Evolutionary conservation across 108 stramenopile species (phyloP).

Genomic region (Cylindrotheca closterium): DNA sequence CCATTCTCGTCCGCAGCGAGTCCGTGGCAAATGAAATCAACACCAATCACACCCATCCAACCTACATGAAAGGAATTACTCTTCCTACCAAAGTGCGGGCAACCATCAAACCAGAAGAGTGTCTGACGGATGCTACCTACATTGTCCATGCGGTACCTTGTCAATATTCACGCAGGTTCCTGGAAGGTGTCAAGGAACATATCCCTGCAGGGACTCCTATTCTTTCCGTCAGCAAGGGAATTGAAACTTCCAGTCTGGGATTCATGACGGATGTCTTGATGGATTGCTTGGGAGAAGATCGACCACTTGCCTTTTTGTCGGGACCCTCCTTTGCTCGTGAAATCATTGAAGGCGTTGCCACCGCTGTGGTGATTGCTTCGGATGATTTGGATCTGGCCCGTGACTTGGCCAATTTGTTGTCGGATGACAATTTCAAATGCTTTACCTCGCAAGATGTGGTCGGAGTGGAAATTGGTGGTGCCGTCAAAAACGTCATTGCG

Average conservation of each 20-base stretch:
- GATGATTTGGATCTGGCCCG: conserved; percentile 86
- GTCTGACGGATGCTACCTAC: conserved; percentile 86
- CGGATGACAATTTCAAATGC: conserved; percentile 81
- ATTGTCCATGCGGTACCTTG: conserved; percentile 96
- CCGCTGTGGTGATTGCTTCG: conserved; percentile 94
- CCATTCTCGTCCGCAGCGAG: conserved; percentile 80
- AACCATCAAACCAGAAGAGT: conserved; percentile 79
- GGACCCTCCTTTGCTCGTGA: conserved; percentile 97
- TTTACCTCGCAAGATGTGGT: conserved; percentile 90
- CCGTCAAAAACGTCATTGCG: conserved; percentile 97
- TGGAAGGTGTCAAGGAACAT: conserved; percentile 61
- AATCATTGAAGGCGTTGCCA: conserved; percentile 90
- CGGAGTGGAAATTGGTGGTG: conserved; percentile 96
- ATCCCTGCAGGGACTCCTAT: conserved; percentile 78
- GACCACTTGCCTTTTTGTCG: conserved; percentile 88
- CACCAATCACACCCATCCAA: conserved; percentile 82
- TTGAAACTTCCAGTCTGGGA: conserved; percentile 88
- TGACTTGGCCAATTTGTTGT: conserved; percentile 83
- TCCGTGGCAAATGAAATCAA: conserved; percentile 85
- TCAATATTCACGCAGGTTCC: conserved; percentile 83
- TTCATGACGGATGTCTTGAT: conserved; percentile 94
- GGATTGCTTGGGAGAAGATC: conserved; percentile 81
- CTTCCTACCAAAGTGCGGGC: conserved; percentile 73
- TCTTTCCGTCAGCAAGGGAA: conserved; percentile 86
- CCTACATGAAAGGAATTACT: conserved; percentile 78